These are phyloP conservation scores for Eucalyptus tenuipes DNA, from an alignment of 345 rosid species.

Conservation along the genomic window DNA sequence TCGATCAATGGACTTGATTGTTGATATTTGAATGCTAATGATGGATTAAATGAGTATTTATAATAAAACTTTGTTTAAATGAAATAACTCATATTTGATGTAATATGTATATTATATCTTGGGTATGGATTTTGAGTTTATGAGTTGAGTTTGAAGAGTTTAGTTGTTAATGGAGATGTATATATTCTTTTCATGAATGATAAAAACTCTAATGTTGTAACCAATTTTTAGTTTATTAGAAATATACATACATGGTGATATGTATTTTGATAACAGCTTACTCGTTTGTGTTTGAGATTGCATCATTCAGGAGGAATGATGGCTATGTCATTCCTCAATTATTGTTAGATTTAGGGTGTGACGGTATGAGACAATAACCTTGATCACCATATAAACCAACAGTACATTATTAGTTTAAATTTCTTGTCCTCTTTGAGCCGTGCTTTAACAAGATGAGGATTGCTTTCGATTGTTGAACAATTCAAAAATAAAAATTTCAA, in stretches of 20 bases:
- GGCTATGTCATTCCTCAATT: not conserved
- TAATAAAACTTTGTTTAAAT: not conserved
- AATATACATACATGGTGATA: not conserved
- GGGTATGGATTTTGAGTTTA: not conserved
- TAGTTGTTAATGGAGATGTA: not conserved
- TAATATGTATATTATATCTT: not conserved
- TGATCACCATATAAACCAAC: not conserved
- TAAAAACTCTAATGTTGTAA: not conserved
- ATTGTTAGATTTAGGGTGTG: not conserved
- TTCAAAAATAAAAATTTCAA: not conserved
- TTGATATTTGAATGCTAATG: not conserved
- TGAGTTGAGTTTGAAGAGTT: not conserved
- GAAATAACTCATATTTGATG: not conserved
- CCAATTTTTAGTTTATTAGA: accelerated
- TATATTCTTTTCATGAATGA: too few relatives aligned
- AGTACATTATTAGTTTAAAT: not conserved
- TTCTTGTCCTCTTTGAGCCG: not conserved
- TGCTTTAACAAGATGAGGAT: not conserved
- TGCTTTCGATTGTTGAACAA: not conserved
- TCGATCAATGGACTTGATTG: accelerated
- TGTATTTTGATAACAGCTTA: not conserved
- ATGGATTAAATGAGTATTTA: not conserved
- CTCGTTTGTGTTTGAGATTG: not conserved
- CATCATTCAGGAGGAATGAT: accelerated
- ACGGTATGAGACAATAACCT: not conserved